Evolutionary conservation across 169 alveolate species (phyloP), one percentile per base, ranked within the genome.

Genomic region (Cryptosporidium tyzzeri): DNA sequence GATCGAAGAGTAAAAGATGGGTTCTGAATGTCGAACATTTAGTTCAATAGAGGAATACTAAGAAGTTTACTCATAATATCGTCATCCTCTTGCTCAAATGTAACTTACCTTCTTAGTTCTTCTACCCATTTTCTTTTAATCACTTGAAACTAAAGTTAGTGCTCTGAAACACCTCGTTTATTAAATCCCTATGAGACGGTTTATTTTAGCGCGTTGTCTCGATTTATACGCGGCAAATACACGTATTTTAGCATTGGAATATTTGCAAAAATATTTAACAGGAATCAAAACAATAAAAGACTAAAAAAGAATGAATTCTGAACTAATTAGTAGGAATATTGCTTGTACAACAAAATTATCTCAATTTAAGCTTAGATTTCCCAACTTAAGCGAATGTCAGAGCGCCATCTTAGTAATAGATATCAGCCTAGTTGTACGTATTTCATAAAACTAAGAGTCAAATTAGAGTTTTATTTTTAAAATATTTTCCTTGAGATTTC

Each of bases 101-200:
- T 3, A 73, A 80, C 89, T 44, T 62, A 80, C 89, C 89, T 89
- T 89, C 86, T 69, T 80, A 5, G 93, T 89, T 55, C 93, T 41
- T 61, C 85, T 89, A 41, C 92, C 93, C 93, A 89, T 89, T 37
- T 50, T 41, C 55, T n/a, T 14, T 1, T 3, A 71, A 71, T 71
- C 29, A 26, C 10, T 41, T 16, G 37, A 21, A 55, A 31, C 58
- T 69, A 69, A 29, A 41, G 55, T 39, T 50, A 39, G 55, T 48
- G 55, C 55, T 23, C 37, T 35, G 31, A 33, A 39, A 69, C 33
- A 41, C 62, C 14, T 14, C 18, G 16, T 14, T 37, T 65, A 0
- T 12, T 65, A 7, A n/a, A 65, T 65, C 71, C 4, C 50, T 12
- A 5, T 26, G 71, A 65, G 71, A 65, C 71, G 31, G 44, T 65